These are phyloP conservation scores for Hirschioporus abietinus DNA, from an alignment of 768 basidiomycete species.

Conservation along the genomic window DNA sequence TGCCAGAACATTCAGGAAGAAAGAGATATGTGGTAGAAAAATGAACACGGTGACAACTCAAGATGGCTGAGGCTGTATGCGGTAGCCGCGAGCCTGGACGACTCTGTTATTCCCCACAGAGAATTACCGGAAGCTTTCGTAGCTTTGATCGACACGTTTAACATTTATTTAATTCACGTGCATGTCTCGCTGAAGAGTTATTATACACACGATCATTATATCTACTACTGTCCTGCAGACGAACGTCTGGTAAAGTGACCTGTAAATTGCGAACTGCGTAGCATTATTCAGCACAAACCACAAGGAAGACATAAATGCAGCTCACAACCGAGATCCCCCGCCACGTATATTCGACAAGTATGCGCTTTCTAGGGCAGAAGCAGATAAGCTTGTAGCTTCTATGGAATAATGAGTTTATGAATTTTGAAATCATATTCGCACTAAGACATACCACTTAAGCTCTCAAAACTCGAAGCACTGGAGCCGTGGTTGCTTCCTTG, in stretches of 20 bases:
- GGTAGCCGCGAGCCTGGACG: too few relatives aligned
- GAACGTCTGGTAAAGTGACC: slow-evolving; percentile 18
- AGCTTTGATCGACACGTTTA: slow-evolving; percentile 1
- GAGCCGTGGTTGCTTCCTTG: slow-evolving; percentile 64
- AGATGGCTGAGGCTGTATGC: background rate
- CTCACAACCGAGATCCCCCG: slow-evolving; percentile 67
- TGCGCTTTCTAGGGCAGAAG: slow-evolving; percentile 77
- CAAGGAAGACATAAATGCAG: slow-evolving; percentile 15
- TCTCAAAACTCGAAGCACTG: slow-evolving; percentile 79
- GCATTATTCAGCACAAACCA: slow-evolving; percentile 2
- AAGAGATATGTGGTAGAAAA: background rate
- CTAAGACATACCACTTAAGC: slow-evolving; percentile 64
- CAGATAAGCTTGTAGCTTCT: slow-evolving; percentile 67
- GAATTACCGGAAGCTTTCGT: background rate
- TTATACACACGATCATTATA: background rate
- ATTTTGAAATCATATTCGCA: background rate
- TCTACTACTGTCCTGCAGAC: slow-evolving; percentile 1
- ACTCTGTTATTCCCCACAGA: background rate
- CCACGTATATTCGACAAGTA: slow-evolving; percentile 69
- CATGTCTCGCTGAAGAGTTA: background rate
- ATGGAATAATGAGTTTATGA: background rate
- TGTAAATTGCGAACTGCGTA: slow-evolving; percentile 30
- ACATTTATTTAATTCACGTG: slow-evolving; percentile 1
- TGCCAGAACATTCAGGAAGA: background rate
- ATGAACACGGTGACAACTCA: background rate